These are phyloP conservation scores for Pythium aquatile DNA, from an alignment of 352 stramenopile species.

Conservation along the genomic window DNA sequence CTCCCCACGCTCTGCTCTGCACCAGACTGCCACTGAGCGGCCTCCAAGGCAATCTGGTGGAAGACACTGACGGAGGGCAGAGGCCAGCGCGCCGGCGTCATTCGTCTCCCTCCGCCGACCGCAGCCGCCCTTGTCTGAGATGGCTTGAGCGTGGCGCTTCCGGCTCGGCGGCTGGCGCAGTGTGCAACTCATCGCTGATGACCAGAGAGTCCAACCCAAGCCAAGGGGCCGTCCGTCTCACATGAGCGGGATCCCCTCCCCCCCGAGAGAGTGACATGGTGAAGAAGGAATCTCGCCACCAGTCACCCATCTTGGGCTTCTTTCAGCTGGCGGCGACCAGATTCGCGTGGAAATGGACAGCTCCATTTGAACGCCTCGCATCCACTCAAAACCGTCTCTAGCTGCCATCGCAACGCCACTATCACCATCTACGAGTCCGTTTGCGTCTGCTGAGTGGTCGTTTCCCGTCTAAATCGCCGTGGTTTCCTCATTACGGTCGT, in stretches of 20 bases:
- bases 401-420: background rate
- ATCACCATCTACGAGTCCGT: background rate
- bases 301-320: background rate
- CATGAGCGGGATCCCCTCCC: background rate
- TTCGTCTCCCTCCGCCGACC: background rate
- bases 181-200: background rate
- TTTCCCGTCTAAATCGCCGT: background rate
- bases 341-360: background rate
- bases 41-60: background rate
- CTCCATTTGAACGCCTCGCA: background rate
- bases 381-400: background rate
- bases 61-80: too few species aligned
- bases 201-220: background rate
- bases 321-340: background rate
- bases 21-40: background rate
- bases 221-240: background rate
- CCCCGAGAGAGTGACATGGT: background rate
- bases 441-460: background rate
- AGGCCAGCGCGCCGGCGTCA: conserved; percentile 1
- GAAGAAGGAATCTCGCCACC: background rate
- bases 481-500: background rate
- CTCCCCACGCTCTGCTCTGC: background rate
- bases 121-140: background rate
- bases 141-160: background rate
- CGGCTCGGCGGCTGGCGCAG: background rate